A percentile compares a stretch with the other conserved stretches of the same genome.
These are phyloP conservation scores for Byssothecium circinans DNA, from an alignment of 2,329 filamentous ascomycete species.

Conservation along the genomic window DNA sequence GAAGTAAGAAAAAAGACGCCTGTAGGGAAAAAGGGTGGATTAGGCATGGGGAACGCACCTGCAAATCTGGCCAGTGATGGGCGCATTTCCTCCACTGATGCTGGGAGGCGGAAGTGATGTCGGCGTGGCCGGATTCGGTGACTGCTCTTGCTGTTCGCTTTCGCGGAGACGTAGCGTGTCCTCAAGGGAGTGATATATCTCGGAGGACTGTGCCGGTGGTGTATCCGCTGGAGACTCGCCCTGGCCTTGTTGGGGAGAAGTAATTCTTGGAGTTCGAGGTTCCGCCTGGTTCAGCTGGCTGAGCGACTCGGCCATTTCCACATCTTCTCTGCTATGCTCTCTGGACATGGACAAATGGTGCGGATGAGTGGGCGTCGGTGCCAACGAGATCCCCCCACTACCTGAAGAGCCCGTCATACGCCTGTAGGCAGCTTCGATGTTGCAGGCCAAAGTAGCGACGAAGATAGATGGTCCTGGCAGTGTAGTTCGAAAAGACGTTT, in stretches of 20 bases:
- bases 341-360: slow-evolving; percentile 46
- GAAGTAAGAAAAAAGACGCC: neutral
- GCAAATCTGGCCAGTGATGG: slow-evolving; percentile 67
- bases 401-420: slow-evolving; percentile 33
- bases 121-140: slow-evolving; percentile 25
- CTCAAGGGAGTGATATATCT: slow-evolving; percentile 47
- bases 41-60: slow-evolving; percentile 56
- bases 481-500: slow-evolving; percentile 14
- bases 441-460: slow-evolving; percentile 2
- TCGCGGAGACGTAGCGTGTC: slow-evolving; percentile 36
- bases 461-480: slow-evolving; percentile 19
- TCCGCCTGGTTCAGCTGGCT: slow-evolving; percentile 48
- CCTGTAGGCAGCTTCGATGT: slow-evolving; percentile 7
- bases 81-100: slow-evolving; percentile 30
- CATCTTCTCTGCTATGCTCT: slow-evolving; percentile 52
- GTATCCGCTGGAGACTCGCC: slow-evolving; percentile 14
- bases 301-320: slow-evolving; percentile 54
- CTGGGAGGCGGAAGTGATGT: slow-evolving; percentile 21
- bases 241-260: slow-evolving; percentile 16
- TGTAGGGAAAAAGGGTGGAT: neutral
- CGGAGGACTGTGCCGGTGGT: slow-evolving; percentile 25
- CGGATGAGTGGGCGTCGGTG: slow-evolving; percentile 40
- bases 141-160: slow-evolving; percentile 19
- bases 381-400: slow-evolving; percentile 41
- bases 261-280: slow-evolving; percentile 22